Conservation (phyloP, 768 basidiomycete species). For the Imleria badia region DNA sequence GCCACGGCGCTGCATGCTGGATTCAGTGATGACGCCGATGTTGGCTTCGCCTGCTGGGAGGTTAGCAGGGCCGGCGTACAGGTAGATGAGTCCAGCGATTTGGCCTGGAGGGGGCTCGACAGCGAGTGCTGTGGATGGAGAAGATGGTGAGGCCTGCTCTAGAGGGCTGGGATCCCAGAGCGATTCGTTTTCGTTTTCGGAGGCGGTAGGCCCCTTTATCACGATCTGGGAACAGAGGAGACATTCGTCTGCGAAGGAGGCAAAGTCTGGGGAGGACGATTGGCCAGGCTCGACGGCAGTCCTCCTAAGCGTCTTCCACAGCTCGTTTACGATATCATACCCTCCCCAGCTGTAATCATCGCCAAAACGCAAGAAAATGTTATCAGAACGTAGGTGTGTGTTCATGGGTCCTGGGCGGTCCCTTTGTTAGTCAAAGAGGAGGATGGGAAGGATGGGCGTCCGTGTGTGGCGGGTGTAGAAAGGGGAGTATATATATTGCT, state of each 20-base stretch:
- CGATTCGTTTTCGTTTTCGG: neutral
- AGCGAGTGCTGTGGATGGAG: neutral
- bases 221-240: conserved; percentile 27
- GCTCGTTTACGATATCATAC: neutral
- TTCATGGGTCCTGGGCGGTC: conserved; percentile 5
- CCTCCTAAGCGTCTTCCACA: conserved; percentile 26
- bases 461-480: conserved; percentile 12
- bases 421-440: neutral
- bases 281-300: conserved; percentile 31
- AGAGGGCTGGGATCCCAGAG: neutral
- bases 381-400: conserved; percentile 9
- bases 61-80: conserved; percentile 21
- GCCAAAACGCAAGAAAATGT: conserved; percentile 7
- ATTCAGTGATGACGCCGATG: conserved; percentile 52
- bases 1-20: conserved; percentile 39
- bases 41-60: conserved; percentile 43
- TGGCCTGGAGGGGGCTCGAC: too few species aligned
- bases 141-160: too few species aligned
- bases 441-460: conserved; percentile 6
- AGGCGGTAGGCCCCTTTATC: neutral
- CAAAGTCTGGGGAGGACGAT: conserved; percentile 18
- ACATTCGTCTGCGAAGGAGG: conserved; percentile 30
- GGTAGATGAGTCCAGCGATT: conserved; percentile 28
- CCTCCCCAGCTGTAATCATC: neutral
- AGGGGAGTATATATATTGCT: conserved; percentile 13